Evolutionary conservation across 768 basidiomycete species (phyloP).

Genomic region (Russula virescens): DNA sequence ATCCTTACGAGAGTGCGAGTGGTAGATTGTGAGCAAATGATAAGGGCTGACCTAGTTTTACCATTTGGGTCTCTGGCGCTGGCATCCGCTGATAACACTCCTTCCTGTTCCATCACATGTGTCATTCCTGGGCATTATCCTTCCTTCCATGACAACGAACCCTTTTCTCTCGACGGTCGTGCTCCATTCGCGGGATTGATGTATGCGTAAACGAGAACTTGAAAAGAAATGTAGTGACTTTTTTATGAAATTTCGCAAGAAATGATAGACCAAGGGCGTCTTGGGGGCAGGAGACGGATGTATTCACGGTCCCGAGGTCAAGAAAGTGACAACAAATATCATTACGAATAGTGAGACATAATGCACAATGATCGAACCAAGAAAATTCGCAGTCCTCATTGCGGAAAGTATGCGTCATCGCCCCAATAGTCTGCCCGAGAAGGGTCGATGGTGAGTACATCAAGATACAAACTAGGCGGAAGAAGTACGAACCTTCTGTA

Average conservation of each 20-base stretch:
- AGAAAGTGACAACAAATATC: not conserved
- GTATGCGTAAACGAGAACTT: constrained; percentile 9
- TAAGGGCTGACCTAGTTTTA: not conserved
- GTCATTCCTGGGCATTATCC: not conserved
- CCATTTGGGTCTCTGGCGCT: constrained; percentile 3
- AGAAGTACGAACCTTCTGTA: constrained; percentile 66
- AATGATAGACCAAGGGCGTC: not conserved
- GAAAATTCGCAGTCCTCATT: not conserved
- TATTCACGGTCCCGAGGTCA: not conserved
- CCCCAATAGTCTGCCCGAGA: constrained; percentile 39
- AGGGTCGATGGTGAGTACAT: not conserved
- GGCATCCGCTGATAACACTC: constrained; percentile 8
- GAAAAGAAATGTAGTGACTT: constrained; percentile 4
- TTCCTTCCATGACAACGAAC: not conserved
- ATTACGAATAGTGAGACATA: not conserved
- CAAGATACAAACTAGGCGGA: not conserved
- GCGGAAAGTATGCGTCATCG: constrained; percentile 40
- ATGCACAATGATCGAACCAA: not conserved
- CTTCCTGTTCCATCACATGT: not conserved
- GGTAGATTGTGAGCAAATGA: not conserved
- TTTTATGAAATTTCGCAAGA: not conserved
- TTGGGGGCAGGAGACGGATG: not conserved
- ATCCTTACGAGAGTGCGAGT: constrained; percentile 21
- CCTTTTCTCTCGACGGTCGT: not conserved
- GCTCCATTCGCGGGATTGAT: not conserved